Evolutionary conservation across 352 stramenopile genomes (phyloP).

Genomic region (Lagenidium giganteum): DNA sequence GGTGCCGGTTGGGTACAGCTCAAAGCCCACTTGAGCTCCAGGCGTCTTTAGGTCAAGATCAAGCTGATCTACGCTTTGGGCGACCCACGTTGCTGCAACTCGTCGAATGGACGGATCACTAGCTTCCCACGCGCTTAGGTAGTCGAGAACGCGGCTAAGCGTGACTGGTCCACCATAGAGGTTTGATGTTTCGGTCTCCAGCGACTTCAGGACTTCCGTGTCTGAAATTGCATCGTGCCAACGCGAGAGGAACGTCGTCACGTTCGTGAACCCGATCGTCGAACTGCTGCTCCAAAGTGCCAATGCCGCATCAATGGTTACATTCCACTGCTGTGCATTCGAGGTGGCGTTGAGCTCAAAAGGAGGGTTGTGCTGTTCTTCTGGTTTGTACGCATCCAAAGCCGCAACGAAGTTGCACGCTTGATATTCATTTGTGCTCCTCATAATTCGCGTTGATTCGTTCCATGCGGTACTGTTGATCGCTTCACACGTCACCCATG

Average conservation of each 20-base stretch:
- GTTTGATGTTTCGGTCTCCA: constrained; percentile 5
- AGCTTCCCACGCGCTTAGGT: constrained; percentile 42
- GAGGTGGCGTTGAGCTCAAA: constrained; percentile 53
- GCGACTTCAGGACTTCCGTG: constrained; percentile 2
- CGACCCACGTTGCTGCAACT: constrained; percentile 33
- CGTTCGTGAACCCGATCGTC: constrained; percentile 32
- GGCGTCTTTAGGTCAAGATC: constrained; percentile 34
- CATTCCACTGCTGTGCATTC: constrained; percentile 1
- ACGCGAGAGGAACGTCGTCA: constrained; percentile 25
- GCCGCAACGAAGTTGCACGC: constrained; percentile 52
- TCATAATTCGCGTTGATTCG: constrained; percentile 20
- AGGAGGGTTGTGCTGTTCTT: constrained; percentile 20
- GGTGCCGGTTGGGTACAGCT: constrained; percentile 31
- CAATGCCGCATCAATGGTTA: constrained; percentile 35
- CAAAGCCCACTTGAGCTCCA: constrained; percentile 43
- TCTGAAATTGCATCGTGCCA: constrained; percentile 45
- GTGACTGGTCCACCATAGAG: constrained; percentile 4
- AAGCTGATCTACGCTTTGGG: constrained; percentile 16
- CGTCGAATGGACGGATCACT: constrained; percentile 24
- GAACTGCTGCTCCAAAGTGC: constrained; percentile 25
- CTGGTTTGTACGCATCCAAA: constrained; percentile 10
- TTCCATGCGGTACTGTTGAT: too few relatives aligned
- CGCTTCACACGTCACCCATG: constrained; percentile 28
- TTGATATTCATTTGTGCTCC: constrained; percentile 27
- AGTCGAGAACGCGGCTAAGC: constrained; percentile 14